phyloP scores from a whole-genome alignment of 208 protist species.

The Strigomonas culicis region DNA sequence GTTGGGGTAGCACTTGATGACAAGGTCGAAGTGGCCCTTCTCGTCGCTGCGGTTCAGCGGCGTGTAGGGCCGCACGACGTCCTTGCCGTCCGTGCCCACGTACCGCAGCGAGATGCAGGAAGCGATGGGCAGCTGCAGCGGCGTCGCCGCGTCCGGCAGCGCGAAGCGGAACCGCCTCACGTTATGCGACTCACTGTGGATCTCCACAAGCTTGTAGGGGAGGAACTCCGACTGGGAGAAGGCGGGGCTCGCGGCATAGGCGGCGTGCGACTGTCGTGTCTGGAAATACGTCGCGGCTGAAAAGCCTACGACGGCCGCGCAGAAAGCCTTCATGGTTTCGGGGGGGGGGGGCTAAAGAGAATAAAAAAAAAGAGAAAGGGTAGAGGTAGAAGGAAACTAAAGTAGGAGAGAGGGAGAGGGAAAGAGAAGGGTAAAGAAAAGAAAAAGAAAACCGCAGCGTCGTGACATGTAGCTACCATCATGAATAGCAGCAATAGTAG shows the following conservation, averaged over 20 bases:
- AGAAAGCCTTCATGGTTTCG: constrained; percentile 41
- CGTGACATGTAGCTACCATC: too few relatives aligned
- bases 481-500: neutral
- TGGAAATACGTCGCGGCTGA: constrained; percentile 29
- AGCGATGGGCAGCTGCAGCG: constrained; percentile 35
- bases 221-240: constrained; percentile 66
- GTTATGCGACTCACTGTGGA: constrained; percentile 51
- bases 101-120: constrained; percentile 70
- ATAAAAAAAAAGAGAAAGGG: constrained; percentile 18
- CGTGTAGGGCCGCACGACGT: constrained; percentile 77
- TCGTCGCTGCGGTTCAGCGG: constrained; percentile 51
- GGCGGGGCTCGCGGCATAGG: constrained; percentile 23
- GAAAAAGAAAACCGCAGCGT: neutral
- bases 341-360: neutral
- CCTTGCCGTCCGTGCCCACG: constrained; percentile 51
- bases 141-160: constrained; percentile 26
- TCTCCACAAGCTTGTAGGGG: constrained; percentile 51
- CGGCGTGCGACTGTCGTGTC: constrained; percentile 14
- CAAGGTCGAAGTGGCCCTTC: constrained; percentile 63
- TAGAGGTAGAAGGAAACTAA: neutral
- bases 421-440: neutral
- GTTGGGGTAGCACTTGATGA: constrained; percentile 80
- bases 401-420: neutral
- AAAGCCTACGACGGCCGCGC: constrained; percentile 26
- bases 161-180: constrained; percentile 71